Evolutionary conservation across 129 eudicot genomes (phyloP).

Genomic region (Pulicaria dysenterica): DNA sequence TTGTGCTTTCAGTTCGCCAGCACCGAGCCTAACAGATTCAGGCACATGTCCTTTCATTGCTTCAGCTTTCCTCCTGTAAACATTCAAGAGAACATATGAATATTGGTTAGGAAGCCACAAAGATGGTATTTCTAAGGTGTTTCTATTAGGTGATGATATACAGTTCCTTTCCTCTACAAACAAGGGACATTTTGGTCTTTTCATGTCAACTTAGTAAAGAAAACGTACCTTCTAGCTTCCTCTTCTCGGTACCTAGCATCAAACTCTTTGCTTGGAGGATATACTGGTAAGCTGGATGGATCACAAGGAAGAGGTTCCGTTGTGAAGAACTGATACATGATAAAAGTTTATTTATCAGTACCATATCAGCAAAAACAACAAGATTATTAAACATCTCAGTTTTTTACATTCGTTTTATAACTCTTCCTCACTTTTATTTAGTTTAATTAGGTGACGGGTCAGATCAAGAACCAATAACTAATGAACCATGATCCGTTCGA

Average conservation of each 20-base stretch:
- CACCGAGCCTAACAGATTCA: conserved; percentile 51
- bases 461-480: neutral
- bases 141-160: neutral
- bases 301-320: conserved; percentile 78
- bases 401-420: neutral
- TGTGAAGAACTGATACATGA: conserved; percentile 65
- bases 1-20: conserved; percentile 44
- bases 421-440: neutral
- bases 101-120: neutral
- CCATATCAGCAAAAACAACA: neutral
- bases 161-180: neutral
- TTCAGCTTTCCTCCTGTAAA: conserved; percentile 66
- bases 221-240: conserved; percentile 78
- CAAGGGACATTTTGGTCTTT: neutral
- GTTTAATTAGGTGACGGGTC: no score
- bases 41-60: conserved; percentile 58
- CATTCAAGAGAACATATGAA: conserved; percentile 11
- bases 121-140: neutral
- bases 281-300: conserved; percentile 84
- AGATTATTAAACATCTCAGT: neutral
- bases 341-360: conserved; percentile 8
- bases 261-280: conserved; percentile 85
- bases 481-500: neutral
- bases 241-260: conserved; percentile 75
- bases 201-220: conserved; percentile 13